Conservation (phyloP, 805 yeast genomes). For the Kuraishia molischiana region DNA sequence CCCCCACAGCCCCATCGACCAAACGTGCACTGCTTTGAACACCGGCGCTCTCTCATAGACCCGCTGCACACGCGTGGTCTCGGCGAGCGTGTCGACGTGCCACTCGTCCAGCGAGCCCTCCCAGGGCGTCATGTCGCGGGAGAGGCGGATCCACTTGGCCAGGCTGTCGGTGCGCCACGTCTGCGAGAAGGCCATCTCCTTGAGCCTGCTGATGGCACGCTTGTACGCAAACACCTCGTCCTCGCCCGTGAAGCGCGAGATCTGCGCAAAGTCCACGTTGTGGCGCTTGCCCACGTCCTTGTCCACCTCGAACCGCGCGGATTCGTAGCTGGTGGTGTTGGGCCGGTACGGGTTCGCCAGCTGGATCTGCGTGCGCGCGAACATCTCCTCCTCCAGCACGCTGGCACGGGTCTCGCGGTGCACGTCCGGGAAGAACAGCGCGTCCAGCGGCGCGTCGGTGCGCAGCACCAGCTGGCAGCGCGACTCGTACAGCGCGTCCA, state of each 20-base stretch:
- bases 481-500: slow-evolving; percentile 64
- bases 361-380: slow-evolving; percentile 50
- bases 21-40: not conserved
- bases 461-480: slow-evolving; percentile 50
- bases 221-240: slow-evolving; percentile 69
- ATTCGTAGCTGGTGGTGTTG: slow-evolving; percentile 53
- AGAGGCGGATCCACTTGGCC: not conserved
- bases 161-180: slow-evolving; percentile 35
- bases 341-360: slow-evolving; percentile 60
- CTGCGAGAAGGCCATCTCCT: slow-evolving; percentile 22
- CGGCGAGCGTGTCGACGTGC: not conserved
- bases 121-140: not conserved
- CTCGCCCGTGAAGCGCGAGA: slow-evolving; percentile 60
- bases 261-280: slow-evolving; percentile 31
- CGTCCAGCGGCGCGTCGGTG: slow-evolving; percentile 36
- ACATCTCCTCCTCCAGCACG: slow-evolving; percentile 64
- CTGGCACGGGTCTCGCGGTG: slow-evolving; percentile 8
- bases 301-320: slow-evolving; percentile 23
- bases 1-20: not conserved
- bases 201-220: slow-evolving; percentile 58
- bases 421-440: slow-evolving; percentile 53
- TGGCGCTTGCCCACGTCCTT: slow-evolving; percentile 7
- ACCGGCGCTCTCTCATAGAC: not conserved
- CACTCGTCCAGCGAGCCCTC: not conserved
- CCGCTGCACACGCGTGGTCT: too few species aligned